Conservation (phyloP, 1,284 basidiomycete genomes). For the Cystobasidium slooffiae region DNA sequence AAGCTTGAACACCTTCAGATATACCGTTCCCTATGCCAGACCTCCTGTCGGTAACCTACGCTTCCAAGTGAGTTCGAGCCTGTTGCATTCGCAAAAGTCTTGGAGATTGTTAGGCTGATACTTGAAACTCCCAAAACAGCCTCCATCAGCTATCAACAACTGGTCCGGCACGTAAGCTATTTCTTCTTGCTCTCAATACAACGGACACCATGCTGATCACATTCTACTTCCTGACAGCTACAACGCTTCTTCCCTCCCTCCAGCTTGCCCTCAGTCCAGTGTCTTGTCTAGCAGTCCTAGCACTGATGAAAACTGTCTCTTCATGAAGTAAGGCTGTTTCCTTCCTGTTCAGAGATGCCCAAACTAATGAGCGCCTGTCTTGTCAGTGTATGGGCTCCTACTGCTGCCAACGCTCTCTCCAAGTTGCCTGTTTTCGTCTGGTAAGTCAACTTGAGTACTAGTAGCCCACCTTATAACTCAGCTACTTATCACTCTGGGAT, state of each 20-base stretch:
- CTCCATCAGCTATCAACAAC: neutral
- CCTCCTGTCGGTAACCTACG: constrained; percentile 43
- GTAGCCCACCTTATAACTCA: neutral
- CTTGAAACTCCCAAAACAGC: neutral
- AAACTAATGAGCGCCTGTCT: neutral
- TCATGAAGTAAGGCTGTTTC: constrained; percentile 45
- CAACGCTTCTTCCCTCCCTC: constrained; percentile 35
- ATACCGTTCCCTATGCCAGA: constrained; percentile 48
- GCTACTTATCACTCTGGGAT: neutral
- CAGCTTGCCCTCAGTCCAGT: constrained; percentile 39
- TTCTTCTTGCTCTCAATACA: neutral
- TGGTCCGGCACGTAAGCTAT: constrained; percentile 29
- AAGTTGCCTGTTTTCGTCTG: constrained; percentile 51
- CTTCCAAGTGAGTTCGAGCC: constrained; percentile 13
- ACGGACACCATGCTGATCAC: neutral
- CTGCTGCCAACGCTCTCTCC: neutral
- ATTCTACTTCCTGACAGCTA: constrained; percentile 25
- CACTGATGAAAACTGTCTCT: constrained; percentile 49
- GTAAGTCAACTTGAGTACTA: constrained; percentile 21
- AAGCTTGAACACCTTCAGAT: constrained; percentile 31
- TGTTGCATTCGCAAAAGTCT: neutral
- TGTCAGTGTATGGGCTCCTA: constrained; percentile 31
- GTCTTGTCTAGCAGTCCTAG: constrained; percentile 12
- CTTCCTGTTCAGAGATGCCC: too few species aligned
- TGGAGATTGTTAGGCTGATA: too few species aligned